Conservation (phyloP, 2,329 filamentous ascomycete species). For the Bipolaris victoriae region DNA sequence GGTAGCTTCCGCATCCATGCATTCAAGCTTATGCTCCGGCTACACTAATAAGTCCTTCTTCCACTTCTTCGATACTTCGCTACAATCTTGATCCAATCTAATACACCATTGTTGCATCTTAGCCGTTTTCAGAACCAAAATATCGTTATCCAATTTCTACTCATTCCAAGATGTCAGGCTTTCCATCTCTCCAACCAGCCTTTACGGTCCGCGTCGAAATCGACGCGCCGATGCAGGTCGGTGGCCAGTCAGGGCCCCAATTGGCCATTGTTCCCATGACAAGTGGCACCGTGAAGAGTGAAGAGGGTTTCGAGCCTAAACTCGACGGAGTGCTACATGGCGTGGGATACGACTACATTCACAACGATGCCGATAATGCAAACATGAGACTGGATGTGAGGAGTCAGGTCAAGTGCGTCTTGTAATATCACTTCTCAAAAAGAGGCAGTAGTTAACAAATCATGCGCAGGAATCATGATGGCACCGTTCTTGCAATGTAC, state of each 20-base stretch:
- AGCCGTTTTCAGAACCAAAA: neutral
- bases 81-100: neutral
- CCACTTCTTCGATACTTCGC: neutral
- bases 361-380: slow-evolving; percentile 32
- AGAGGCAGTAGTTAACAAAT: neutral
- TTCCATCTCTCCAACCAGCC: slow-evolving; percentile 38
- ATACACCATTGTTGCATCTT: neutral
- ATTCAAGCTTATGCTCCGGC: neutral
- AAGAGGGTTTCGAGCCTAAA: slow-evolving; percentile 36
- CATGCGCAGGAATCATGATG: slow-evolving; percentile 24
- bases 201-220: slow-evolving; percentile 41
- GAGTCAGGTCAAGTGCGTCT: slow-evolving; percentile 34
- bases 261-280: slow-evolving; percentile 41
- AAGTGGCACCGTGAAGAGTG: slow-evolving; percentile 39
- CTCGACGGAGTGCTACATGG: slow-evolving; percentile 40
- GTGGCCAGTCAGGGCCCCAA: slow-evolving; percentile 29
- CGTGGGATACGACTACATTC: slow-evolving; percentile 43
- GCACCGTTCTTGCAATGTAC: slow-evolving; percentile 40
- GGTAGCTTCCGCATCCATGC: slow-evolving; percentile 20
- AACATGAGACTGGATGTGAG: slow-evolving; percentile 42
- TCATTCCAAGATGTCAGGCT: slow-evolving; percentile 27
- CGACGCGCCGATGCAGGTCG: slow-evolving; percentile 36
- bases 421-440: neutral
- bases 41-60: neutral
- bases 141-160: neutral